Evolutionary conservation across 208 protist species (phyloP).

Genomic region (Phytomonas francai): DNA sequence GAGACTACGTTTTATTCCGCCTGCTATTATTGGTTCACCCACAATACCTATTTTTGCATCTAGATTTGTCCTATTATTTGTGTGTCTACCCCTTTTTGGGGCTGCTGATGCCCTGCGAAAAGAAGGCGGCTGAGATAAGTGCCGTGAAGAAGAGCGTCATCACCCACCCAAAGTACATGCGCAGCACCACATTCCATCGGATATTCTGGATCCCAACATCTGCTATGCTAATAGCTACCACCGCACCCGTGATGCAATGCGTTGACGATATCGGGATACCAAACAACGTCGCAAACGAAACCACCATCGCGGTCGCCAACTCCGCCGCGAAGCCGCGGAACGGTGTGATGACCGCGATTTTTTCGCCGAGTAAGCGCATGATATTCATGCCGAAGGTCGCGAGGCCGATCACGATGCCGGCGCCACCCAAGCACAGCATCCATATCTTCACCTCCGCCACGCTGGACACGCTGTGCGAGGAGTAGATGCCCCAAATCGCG

Average conservation of each 20-base stretch:
- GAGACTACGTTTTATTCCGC: neutral
- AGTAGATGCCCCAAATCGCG: conserved; percentile 55
- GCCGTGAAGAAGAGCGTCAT: conserved; percentile 35
- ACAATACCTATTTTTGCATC: neutral
- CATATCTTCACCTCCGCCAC: conserved; percentile 27
- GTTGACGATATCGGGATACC: conserved; percentile 81
- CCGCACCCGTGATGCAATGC: conserved; percentile 75
- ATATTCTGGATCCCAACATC: conserved; percentile 34
- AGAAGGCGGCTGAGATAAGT: conserved; percentile 39
- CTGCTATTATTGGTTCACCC: neutral
- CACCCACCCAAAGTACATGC: conserved; percentile 50
- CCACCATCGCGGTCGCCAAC: conserved; percentile 50
- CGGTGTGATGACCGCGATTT: conserved; percentile 44
- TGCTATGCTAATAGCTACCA: conserved; percentile 52
- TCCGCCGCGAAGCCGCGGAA: conserved; percentile 45
- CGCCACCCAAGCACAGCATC: conserved; percentile 51
- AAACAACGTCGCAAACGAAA: conserved; percentile 52
- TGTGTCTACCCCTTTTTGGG: conserved; percentile 10
- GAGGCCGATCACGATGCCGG: conserved; percentile 59
- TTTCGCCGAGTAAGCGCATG: conserved; percentile 37
- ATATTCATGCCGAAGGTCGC: conserved; percentile 52
- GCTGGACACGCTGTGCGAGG: conserved; percentile 19
- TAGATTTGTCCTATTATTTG: neutral
- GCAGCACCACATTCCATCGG: conserved; percentile 36
- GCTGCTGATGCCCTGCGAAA: conserved; percentile 44